Percentiles rank a stretch among this genome's conserved stretches.
phyloP scores from a whole-genome alignment of 768 basidiomycete species.

The Rhizopogon vesiculosus region DNA sequence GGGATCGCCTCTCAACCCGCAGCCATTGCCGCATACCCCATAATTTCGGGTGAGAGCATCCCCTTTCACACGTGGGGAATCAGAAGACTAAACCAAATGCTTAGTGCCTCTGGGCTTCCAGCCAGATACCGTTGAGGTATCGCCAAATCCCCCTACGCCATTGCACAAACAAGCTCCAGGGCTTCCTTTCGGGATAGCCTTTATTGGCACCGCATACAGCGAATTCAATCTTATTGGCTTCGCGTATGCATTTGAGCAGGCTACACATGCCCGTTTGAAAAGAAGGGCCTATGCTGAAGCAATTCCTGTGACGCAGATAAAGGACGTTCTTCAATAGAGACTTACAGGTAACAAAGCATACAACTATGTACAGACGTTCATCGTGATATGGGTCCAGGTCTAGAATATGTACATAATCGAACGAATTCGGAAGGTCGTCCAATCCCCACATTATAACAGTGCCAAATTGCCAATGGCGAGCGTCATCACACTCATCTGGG shows the following conservation, averaged over 20 bases:
- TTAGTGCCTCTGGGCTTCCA: slow-evolving; percentile 58
- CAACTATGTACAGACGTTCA: no score
- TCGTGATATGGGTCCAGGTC: neutral
- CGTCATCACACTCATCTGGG: no score
- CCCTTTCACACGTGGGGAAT: neutral
- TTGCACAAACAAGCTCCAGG: slow-evolving; percentile 32
- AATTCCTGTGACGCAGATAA: slow-evolving; percentile 49
- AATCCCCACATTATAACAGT: no score
- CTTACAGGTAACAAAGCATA: neutral
- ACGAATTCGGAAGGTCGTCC: neutral
- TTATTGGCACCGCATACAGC: slow-evolving; percentile 57
- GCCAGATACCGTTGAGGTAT: slow-evolving; percentile 38
- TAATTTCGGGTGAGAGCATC: slow-evolving; percentile 48
- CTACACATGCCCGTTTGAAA: slow-evolving; percentile 46
- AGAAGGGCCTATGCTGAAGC: slow-evolving; percentile 47
- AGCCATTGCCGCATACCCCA: slow-evolving; percentile 64
- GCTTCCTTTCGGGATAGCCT: slow-evolving; percentile 58
- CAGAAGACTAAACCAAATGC: neutral
- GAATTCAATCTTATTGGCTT: slow-evolving; percentile 54
- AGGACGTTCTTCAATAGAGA: slow-evolving; percentile 24
- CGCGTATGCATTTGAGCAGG: slow-evolving; percentile 65
- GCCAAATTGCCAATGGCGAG: no score
- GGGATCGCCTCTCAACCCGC: slow-evolving; percentile 26
- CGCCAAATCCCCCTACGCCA: slow-evolving; percentile 39
- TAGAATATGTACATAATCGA: neutral